Conservation (phyloP, 1,284 basidiomycete genomes). For the Leccinum brunneo-olivaceum region DNA sequence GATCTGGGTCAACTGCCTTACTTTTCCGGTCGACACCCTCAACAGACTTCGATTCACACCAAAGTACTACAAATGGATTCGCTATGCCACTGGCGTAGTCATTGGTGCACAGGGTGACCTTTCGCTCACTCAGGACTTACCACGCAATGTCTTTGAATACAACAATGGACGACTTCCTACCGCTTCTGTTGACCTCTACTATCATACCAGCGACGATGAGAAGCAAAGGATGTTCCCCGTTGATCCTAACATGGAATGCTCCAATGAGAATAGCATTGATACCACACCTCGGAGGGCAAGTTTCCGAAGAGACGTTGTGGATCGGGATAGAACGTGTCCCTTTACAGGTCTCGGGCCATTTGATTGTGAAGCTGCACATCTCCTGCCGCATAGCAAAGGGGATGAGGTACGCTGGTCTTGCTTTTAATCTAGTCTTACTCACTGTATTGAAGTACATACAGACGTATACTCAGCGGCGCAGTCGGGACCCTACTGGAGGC, state of each 20-base stretch:
- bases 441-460: constrained; percentile 1
- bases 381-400: constrained; percentile 6
- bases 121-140: background rate
- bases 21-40: background rate
- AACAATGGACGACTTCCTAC: background rate
- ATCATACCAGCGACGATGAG: constrained; percentile 4
- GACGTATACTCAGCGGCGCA: background rate
- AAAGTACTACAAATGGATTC: constrained; percentile 5
- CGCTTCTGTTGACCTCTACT: background rate
- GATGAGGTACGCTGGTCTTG: background rate
- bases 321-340: background rate
- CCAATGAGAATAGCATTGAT: background rate
- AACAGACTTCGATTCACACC: background rate
- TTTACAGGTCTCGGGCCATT: background rate
- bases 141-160: background rate
- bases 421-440: background rate
- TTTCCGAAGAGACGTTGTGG: background rate
- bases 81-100: constrained; percentile 5
- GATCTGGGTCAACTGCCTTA: background rate
- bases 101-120: constrained; percentile 5
- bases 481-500: background rate
- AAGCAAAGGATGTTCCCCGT: background rate
- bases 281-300: background rate
- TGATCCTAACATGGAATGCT: background rate
- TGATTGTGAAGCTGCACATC: constrained; percentile 3